Percentiles rank a stretch among this genome's conserved stretches.
phyloP scores from a whole-genome alignment of 768 basidiomycete genomes.

The Tubosaeta sp. region DNA sequence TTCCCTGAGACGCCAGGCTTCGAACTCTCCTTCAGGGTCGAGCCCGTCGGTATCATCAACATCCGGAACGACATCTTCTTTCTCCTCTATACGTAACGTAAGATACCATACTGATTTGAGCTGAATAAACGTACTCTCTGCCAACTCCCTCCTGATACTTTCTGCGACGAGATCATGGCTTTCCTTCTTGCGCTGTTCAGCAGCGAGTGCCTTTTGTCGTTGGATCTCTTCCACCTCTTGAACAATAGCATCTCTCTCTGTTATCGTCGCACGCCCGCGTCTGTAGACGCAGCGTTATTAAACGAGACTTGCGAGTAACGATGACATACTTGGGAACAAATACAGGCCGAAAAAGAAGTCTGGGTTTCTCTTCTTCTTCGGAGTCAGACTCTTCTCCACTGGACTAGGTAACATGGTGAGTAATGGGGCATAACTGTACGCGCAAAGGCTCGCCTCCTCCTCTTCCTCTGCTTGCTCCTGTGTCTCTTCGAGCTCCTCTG shows the following conservation, averaged over 20 bases:
- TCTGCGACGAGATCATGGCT: slow-evolving; percentile 93
- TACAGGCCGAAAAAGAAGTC: slow-evolving; percentile 82
- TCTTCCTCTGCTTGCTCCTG: slow-evolving; percentile 36
- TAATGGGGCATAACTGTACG: slow-evolving; percentile 3
- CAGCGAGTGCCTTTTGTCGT: slow-evolving; percentile 65
- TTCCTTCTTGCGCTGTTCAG: slow-evolving; percentile 80
- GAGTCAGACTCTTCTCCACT: slow-evolving; percentile 80
- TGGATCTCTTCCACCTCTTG: slow-evolving; percentile 74
- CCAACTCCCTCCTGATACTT: slow-evolving; percentile 85
- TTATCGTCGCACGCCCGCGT: slow-evolving; percentile 70
- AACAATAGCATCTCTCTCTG: slow-evolving; percentile 61
- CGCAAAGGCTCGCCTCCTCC: slow-evolving; percentile 35
- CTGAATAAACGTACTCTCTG: slow-evolving; percentile 65
- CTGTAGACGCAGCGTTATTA: slow-evolving; percentile 34
- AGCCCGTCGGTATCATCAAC: slow-evolving; percentile 94
- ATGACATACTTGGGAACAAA: slow-evolving; percentile 86
- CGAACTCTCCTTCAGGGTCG: slow-evolving; percentile 87
- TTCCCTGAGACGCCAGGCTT: slow-evolving; percentile 93
- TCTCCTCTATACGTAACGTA: slow-evolving; percentile 63
- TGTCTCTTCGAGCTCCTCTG: slow-evolving; percentile 44
- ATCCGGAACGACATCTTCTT: slow-evolving; percentile 76
- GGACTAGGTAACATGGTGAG: slow-evolving; percentile 45
- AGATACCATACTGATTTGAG: not conserved
- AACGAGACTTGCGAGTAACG: not conserved
- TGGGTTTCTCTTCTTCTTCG: slow-evolving; percentile 74